These are phyloP conservation scores for Pugionium cornutum DNA, from an alignment of 345 rosid species.

Conservation along the genomic window DNA sequence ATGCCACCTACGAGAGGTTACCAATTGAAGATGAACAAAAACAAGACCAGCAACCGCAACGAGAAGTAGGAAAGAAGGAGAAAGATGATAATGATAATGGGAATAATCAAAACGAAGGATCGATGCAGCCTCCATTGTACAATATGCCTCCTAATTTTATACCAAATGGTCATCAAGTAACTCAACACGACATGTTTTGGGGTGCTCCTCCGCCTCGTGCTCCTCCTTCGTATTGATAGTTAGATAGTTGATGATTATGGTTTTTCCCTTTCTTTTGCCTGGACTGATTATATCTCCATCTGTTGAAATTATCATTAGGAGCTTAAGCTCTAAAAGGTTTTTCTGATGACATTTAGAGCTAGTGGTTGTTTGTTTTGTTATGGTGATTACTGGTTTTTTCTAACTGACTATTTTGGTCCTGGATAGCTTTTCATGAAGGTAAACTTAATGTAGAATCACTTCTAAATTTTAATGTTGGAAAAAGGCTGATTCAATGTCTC, in stretches of 20 bases:
- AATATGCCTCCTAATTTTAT: conserved; percentile 64
- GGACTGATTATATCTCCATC: conserved; percentile 18
- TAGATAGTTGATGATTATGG: conserved; percentile 14
- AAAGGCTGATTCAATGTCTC: not conserved
- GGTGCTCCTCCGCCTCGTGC: conserved; percentile 66
- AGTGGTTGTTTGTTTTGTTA: conserved; percentile 30
- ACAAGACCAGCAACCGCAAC: conserved; percentile 30
- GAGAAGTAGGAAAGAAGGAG: conserved; percentile 36
- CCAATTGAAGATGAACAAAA: conserved; percentile 55
- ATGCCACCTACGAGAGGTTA: conserved; percentile 78
- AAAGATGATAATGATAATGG: conserved; percentile 36
- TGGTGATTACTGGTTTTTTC: conserved; percentile 25
- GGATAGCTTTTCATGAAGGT: conserved; percentile 28
- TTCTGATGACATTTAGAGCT: conserved; percentile 26
- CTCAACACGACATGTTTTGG: conserved; percentile 80
- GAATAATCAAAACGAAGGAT: conserved; percentile 37
- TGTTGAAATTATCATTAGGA: conserved; percentile 15
- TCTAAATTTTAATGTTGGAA: not conserved
- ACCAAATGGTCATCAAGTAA: conserved; percentile 71
- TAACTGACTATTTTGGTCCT: conserved; percentile 23
- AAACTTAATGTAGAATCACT: conserved; percentile 17
- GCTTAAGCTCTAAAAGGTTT: conserved; percentile 13
- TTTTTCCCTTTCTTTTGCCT: conserved; percentile 10
- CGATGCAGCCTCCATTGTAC: conserved; percentile 53
- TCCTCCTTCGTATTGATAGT: conserved; percentile 53